Base-by-base conservation (phyloP, 805 yeast genomes). In the Hemisphaericaspora nanyangensis region DNA sequence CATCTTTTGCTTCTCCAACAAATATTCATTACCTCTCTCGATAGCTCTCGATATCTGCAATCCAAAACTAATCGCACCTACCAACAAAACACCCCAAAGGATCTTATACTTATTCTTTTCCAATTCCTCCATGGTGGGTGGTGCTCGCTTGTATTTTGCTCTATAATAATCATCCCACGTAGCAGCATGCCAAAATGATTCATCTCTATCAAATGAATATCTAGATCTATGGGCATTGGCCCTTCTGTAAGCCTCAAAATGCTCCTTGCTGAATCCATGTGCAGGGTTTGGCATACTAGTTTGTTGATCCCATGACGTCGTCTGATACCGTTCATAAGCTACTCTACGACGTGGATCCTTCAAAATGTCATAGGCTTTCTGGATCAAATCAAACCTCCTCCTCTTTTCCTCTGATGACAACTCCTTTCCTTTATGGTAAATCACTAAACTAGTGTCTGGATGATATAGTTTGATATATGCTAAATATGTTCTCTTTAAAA, bases 391-490 rank as follows among this genome's bases (percentile, higher is more conserved):
- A 39, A 58, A 67, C 25, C 66, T 52, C 15, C 37, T 31, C 17
- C 65, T 46, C 42, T 70, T 73, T 39, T 48, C 55, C 11, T 56
- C 61, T 5, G 38, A 48, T 3, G 61, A 56, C 18, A 76, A 55
- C 4, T 45, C 42, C 11, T 48, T 33, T 4, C 72, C 68, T 15
- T 51, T 43, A 20, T 39, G 25, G 7, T 36, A 17, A 13, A 43
- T n/a, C 5, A 31, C 29, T 18, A 34, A 41, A 13, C 39, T 28
- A 3, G 73, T 55, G 54, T 89, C 97, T 0, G 97, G 96, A 55
- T 89, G 96, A 50, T 89, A 89, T 7, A 80, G 54, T 56, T 84
- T 85, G 8, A 89, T 89, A 34, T 51, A 63, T 35, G 59, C 59
- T 35, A 54, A 48, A 47, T 68, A 67, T 18, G 45, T 59, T 5